Conservation (phyloP, 2,329 filamentous ascomycete genomes). For the Cytospora chrysosperma region DNA sequence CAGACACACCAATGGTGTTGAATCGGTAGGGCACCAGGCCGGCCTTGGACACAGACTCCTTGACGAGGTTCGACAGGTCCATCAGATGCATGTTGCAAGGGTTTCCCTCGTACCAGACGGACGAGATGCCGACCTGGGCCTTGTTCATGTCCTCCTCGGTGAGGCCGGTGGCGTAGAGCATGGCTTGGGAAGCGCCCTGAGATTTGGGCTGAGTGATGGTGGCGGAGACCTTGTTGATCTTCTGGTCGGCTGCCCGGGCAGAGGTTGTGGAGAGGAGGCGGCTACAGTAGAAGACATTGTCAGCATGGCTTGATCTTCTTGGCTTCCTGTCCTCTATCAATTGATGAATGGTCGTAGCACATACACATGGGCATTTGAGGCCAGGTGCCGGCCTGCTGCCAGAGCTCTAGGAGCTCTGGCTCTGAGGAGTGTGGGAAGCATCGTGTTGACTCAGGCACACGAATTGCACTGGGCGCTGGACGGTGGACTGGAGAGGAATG, state of each 20-base stretch:
- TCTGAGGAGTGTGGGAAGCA: conserved; percentile 25
- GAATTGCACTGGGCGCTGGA: conserved; percentile 1
- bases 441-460: conserved; percentile 11
- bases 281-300: conserved; percentile 32
- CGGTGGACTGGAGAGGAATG: not conserved
- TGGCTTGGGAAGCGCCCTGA: conserved; percentile 96
- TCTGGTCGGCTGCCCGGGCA: conserved; percentile 47
- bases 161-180: conserved; percentile 95
- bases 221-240: conserved; percentile 80
- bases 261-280: conserved; percentile 53
- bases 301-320: not conserved
- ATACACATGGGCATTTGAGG: conserved; percentile 28
- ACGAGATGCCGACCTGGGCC: conserved; percentile 95
- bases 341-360: conserved; percentile 2
- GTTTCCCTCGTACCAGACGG: conserved; percentile 97
- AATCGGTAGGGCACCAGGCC: conserved; percentile 93
- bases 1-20: conserved; percentile 97
- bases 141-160: conserved; percentile 87
- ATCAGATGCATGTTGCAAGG: conserved; percentile 99
- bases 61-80: conserved; percentile 78
- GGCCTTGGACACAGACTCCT: conserved; percentile 61
- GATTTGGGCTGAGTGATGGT: conserved; percentile 95
- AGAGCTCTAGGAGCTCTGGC: conserved; percentile 27
- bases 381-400: conserved; percentile 19
- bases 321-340: not conserved